Base-by-base conservation (phyloP, 2,329 filamentous ascomycete genomes). In the Periconia digitata region DNA sequence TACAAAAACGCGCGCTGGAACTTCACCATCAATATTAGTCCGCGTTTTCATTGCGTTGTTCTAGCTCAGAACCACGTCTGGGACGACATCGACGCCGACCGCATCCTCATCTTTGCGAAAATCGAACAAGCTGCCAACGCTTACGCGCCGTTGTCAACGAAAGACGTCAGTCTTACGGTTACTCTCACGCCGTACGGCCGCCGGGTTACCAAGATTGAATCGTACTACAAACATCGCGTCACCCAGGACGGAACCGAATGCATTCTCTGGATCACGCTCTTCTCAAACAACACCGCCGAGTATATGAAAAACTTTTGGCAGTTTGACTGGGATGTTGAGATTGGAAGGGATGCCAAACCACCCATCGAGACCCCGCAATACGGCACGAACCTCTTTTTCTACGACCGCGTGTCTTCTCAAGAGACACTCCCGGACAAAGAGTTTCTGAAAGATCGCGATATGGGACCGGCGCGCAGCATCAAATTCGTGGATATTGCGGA, bases 381-480 rank as follows among this genome's bases (percentile, higher is more conserved):
- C 27, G 40, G 21, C 21, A 35, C n/a, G n/a, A 22, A 37, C 17
- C 7, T 36, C 16, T 29, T 36, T 10, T 44, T 44, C 18, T 35
- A 24, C 41, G 6, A 36, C 2, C 17, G n/a, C 5, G 8, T 8
- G 2, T 3, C 6, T 16, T 18, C 32, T 2, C 2, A 2, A 3
- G 18, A 7, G 3, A n/a, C 23, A 13, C 40, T 20, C 7, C 40
- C 40, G 6, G n/a, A 35, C 3, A 6, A 16, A 12, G 18, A 37
- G n/a, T 36, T 36, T n/a, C 16, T 44, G 41, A 22, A 23, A 37
- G 41, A 44, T 37, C 29, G 41, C 32, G 32, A 44, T 15, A 23
- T 44, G 29, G 18, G 13, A 10, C 12, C 17, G 8, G 35, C 34
- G 8, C 20, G 20, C 2, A 18, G 12, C 2, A 29, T 42, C 17